Conservation (phyloP, 225 moss, liverwort and hornwort species). For the Pleurozium schreberi region DNA sequence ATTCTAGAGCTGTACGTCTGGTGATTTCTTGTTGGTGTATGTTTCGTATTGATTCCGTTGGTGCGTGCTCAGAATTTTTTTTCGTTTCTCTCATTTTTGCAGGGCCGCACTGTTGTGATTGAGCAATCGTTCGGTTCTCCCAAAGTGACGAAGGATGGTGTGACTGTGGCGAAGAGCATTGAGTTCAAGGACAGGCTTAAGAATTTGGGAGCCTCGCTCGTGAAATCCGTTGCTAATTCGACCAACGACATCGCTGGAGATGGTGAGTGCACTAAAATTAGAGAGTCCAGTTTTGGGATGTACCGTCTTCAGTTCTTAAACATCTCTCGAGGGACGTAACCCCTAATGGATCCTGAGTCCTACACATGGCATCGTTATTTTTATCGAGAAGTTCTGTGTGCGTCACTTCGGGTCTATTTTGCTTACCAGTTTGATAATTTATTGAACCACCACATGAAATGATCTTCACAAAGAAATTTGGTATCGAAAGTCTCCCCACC, state of each 20-base stretch:
- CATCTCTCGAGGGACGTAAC: too few species aligned
- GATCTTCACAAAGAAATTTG: background rate
- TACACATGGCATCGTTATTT: too few species aligned
- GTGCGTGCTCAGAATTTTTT: background rate
- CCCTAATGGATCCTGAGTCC: background rate
- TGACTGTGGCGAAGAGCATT: conserved; percentile 84
- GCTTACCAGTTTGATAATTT: background rate
- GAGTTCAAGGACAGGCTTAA: conserved; percentile 81
- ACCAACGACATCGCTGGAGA: conserved; percentile 96
- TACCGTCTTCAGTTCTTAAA: background rate
- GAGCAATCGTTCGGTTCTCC: conserved; percentile 91
- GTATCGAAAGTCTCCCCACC: fast-evolving
- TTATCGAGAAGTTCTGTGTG: too few species aligned
- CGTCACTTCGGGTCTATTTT: too few species aligned
- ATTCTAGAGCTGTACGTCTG: too few species aligned
- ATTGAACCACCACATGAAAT: background rate
- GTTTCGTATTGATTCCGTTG: too few species aligned
- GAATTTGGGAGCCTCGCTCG: conserved; percentile 82
- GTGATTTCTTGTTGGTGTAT: too few species aligned
- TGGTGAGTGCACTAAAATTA: conserved; percentile 21
- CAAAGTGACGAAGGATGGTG: conserved; percentile 92
- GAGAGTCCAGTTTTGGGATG: background rate
- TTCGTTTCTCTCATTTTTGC: background rate
- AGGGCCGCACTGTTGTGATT: conserved; percentile 92
- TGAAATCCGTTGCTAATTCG: conserved; percentile 92